phyloP scores from a whole-genome alignment of 1,284 basidiomycete genomes.

The Mycosarcoma maydis region DNA sequence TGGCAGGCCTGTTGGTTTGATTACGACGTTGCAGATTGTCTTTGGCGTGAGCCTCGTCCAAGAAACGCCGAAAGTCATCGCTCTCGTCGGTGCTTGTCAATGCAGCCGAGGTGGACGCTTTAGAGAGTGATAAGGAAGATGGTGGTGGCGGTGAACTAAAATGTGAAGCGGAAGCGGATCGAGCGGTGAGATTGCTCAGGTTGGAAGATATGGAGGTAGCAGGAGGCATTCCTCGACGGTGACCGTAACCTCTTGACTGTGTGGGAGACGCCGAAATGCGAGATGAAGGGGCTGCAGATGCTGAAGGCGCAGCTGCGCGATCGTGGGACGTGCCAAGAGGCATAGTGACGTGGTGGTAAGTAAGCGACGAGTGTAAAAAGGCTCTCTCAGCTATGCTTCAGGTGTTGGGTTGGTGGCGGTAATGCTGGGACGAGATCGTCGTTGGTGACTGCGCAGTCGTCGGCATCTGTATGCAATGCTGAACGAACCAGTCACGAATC shows the following conservation, averaged over 20 bases:
- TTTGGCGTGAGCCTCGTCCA: constrained; percentile 24
- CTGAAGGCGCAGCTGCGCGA: constrained; percentile 10
- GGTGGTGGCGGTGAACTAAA: constrained; percentile 1
- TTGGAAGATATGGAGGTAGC: constrained; percentile 29
- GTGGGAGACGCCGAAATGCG: constrained; percentile 30
- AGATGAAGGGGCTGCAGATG: constrained; percentile 25
- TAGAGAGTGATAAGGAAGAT: constrained; percentile 18
- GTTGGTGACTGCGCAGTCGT: background rate
- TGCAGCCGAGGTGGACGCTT: constrained; percentile 25
- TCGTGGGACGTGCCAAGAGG: constrained; percentile 25
- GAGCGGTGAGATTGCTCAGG: constrained; percentile 21
- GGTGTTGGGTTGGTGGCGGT: no score
- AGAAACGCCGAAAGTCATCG: constrained; percentile 33
- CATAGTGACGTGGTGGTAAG: constrained; percentile 3
- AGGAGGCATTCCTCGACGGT: constrained; percentile 19
- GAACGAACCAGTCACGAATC: background rate
- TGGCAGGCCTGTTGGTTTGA: background rate
- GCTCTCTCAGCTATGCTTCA: no score
- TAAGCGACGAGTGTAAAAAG: no score
- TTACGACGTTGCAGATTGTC: constrained; percentile 12
- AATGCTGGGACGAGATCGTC: background rate
- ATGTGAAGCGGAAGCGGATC: constrained; percentile 16
- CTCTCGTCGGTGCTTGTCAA: constrained; percentile 27
- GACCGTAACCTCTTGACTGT: constrained; percentile 4
- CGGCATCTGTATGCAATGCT: background rate